Base-by-base conservation (phyloP, 805 yeast genomes). In the Jamesozyma jinghongensis region DNA sequence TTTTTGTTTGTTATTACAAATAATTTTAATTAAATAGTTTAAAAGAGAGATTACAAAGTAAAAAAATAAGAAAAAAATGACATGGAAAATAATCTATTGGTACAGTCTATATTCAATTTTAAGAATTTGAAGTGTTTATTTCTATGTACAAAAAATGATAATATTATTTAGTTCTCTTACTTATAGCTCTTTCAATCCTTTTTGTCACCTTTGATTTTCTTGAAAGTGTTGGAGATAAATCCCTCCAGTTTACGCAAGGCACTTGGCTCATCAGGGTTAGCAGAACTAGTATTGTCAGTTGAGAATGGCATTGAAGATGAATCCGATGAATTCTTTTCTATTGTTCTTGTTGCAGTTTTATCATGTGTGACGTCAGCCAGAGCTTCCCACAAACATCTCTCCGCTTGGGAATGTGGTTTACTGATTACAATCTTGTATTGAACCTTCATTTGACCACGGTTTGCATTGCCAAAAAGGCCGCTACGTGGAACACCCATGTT, bases 341-440 rank as follows among this genome's bases (percentile, higher is more conserved):
- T 34, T 1, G 79, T 68, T 48, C 94, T 69, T 50, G 74, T 82
- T 3, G 98, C 98, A 19, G 70, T 72, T 33, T 69, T 69, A 60
- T 92, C 99, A 43, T 83, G 77, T 37, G 82, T 74, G 2, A 94
- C 82, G 56, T 87, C 96, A 1, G 99, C 98, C 47, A 92, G 71
- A 0, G 96, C 95, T 60, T 92, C 99, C 54, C 94, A 71, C 41
- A 92, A 67, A 22, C 94, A 94, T 11, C 79, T 81, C 61, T 92
- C 95, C 1, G 92, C 81, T 12, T 90, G 84, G 19, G 84, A 81
- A 41, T 73, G 72, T 2, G 97, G 94, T 42, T 78, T 74, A 51
- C 79, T 67, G 3, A 87, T 77, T 52, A 76, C 74, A 14, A 92
- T 82, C 37, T 77, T 75, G 50, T 87, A 71, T 11, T 75, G 68